Percentiles rank a stretch among this genome's conserved stretches.
Conservation (phyloP, 352 stramenopile genomes). For the Pythium periplocum region DNA sequence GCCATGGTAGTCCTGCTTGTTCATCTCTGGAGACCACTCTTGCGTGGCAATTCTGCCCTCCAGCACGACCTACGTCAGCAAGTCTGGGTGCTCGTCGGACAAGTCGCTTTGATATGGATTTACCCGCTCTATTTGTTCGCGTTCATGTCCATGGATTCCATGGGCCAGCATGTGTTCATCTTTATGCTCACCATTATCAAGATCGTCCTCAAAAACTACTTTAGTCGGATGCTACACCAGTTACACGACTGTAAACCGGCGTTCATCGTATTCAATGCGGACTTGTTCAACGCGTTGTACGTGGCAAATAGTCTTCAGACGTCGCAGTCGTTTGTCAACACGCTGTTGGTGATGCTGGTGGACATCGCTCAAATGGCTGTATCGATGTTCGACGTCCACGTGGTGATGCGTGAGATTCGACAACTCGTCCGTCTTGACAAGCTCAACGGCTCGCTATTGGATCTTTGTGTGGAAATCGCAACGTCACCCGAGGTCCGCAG, state of each 20-base stretch:
- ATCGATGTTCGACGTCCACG: no score
- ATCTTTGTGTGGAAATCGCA: no score
- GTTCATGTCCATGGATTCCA: background rate
- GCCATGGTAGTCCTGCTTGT: no score
- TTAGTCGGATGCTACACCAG: background rate
- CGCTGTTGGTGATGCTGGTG: background rate
- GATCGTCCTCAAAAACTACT: background rate
- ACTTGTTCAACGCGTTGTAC: conserved; percentile 1
- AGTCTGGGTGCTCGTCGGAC: background rate
- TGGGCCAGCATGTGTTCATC: background rate
- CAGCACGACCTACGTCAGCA: no score
- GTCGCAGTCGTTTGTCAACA: background rate
- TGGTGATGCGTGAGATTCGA: no score
- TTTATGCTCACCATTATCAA: conserved; percentile 2
- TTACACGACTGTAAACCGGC: background rate
- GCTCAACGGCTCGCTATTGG: no score
- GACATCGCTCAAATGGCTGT: background rate
- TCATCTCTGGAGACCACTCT: no score
- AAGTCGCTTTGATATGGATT: background rate
- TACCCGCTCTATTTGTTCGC: background rate
- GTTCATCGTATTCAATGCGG: conserved; percentile 2
- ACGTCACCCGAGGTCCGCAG: no score
- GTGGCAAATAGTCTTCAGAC: background rate
- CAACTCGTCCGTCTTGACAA: no score
- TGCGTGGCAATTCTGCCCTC: no score